Evolutionary conservation across 139 green algal species (phyloP).

Genomic region (Chara braunii): DNA sequence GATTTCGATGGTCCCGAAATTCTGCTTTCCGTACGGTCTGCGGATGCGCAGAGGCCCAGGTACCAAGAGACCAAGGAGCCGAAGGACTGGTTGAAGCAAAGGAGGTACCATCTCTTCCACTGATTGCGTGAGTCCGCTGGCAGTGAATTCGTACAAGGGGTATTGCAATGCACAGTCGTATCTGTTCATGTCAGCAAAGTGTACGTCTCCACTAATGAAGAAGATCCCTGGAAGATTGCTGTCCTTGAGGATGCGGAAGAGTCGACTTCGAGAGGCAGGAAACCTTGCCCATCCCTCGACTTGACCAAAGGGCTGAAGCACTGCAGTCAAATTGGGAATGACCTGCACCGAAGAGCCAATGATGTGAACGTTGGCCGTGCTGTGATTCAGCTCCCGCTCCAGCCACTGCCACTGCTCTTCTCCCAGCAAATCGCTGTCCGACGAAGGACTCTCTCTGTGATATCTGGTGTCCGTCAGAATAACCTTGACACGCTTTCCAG

Average conservation of each 20-base stretch:
- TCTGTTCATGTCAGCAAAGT: conserved; percentile 39
- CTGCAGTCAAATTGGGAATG: too few species aligned
- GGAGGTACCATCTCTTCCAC: not conserved
- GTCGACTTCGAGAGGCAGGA: conserved; percentile 15
- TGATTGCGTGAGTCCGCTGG: conserved; percentile 36
- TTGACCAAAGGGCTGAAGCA: conserved; percentile 36
- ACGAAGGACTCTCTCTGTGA: conserved; percentile 16
- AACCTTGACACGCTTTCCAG: conserved; percentile 41
- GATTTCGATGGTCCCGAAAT: not conserved
- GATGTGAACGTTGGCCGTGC: conserved; percentile 38
- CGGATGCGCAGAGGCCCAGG: not conserved
- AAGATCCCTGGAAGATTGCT: conserved; percentile 39
- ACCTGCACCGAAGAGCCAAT: conserved; percentile 44
- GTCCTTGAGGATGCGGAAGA: conserved; percentile 31
- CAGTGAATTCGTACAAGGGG: conserved; percentile 38
- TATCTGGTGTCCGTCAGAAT: conserved; percentile 38
- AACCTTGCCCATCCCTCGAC: conserved; percentile 36
- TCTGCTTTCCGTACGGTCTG: not conserved
- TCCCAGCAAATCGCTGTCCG: conserved; percentile 35
- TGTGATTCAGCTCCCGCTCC: conserved; percentile 16
- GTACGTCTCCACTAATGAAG: conserved; percentile 42
- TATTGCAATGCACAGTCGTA: conserved; percentile 29
- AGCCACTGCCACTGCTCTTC: conserved; percentile 43
- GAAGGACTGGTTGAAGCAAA: not conserved
- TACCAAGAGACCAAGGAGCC: not conserved